These are phyloP conservation scores for Globisporangium mamillatum DNA, from an alignment of 352 stramenopile species.

Conservation along the genomic window DNA sequence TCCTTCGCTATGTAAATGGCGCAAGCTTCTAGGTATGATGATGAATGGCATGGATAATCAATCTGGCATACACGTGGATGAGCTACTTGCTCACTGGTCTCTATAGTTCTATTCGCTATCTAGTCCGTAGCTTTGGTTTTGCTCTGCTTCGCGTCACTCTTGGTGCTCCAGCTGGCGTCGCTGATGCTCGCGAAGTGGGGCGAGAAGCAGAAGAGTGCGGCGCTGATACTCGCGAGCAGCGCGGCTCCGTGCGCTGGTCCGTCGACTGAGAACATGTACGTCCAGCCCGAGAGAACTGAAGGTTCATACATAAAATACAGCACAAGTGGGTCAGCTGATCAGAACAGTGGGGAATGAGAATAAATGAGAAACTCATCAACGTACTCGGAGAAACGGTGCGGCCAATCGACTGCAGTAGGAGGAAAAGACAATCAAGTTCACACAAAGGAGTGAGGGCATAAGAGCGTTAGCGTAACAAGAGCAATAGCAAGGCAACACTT, in stretches of 20 bases:
- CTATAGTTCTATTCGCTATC: conserved; percentile 6
- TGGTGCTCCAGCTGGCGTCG: conserved; percentile 19
- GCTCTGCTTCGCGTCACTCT: conserved; percentile 18
- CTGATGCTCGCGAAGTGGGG: conserved; percentile 49
- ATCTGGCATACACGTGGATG: neutral
- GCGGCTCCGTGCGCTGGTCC: conserved; percentile 66
- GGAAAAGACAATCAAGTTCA: neutral
- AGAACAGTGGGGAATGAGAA: neutral
- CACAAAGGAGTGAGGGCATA: neutral
- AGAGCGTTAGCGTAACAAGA: neutral
- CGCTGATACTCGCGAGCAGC: conserved; percentile 53
- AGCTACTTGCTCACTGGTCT: neutral
- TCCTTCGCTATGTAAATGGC: neutral
- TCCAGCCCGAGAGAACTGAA: conserved; percentile 76
- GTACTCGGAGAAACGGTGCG: conserved; percentile 73
- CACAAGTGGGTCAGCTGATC: neutral
- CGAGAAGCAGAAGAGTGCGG: conserved; percentile 63
- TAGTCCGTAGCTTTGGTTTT: conserved; percentile 41
- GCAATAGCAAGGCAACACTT: neutral
- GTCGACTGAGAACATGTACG: conserved; percentile 67
- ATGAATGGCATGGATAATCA: neutral
- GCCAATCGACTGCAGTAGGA: conserved; percentile 52
- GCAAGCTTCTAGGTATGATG: neutral
- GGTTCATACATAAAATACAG: neutral
- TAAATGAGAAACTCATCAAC: conserved; percentile 19